Evolutionary conservation across 768 basidiomycete species (phyloP).

Genomic region (Suillus sp.): DNA sequence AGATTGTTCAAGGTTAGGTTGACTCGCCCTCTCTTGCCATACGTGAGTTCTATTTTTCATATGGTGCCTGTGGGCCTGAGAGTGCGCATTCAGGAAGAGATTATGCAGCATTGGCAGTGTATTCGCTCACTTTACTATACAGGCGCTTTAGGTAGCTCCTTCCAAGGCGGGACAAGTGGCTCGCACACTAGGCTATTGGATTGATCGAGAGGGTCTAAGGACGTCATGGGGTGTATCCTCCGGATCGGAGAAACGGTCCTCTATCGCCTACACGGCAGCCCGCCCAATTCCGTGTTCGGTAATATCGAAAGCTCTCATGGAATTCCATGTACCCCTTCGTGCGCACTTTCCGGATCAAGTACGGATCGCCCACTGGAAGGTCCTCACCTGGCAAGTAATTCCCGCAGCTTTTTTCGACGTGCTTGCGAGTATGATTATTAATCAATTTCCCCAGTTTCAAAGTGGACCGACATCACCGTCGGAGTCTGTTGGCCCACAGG

Average conservation of each 20-base stretch:
- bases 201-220: slow-evolving; percentile 16
- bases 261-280: slow-evolving; percentile 30
- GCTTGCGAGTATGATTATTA: slow-evolving; percentile 66
- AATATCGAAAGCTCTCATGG: slow-evolving; percentile 45
- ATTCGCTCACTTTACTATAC: slow-evolving; percentile 14
- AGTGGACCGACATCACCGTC: slow-evolving; percentile 59
- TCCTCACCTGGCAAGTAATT: slow-evolving; percentile 43
- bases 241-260: slow-evolving; percentile 37
- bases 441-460: slow-evolving; percentile 54
- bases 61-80: neutral
- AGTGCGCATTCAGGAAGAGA: neutral
- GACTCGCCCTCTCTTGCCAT: slow-evolving; percentile 11
- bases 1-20: slow-evolving; percentile 11
- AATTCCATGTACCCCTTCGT: slow-evolving; percentile 41
- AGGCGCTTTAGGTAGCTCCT: slow-evolving; percentile 24
- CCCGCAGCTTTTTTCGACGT: slow-evolving; percentile 71
- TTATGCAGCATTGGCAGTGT: slow-evolving; percentile 9
- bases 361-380: slow-evolving; percentile 53
- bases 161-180: slow-evolving; percentile 23
- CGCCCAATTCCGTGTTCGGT: slow-evolving; percentile 40
- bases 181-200: slow-evolving; percentile 28
- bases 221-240: slow-evolving; percentile 22
- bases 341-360: slow-evolving; percentile 61
- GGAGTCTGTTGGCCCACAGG: slow-evolving; percentile 73
- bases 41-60: slow-evolving; percentile 14